Base-by-base conservation (phyloP, 176 grass and related monocot species). In the Alloteropsis semialata region DNA sequence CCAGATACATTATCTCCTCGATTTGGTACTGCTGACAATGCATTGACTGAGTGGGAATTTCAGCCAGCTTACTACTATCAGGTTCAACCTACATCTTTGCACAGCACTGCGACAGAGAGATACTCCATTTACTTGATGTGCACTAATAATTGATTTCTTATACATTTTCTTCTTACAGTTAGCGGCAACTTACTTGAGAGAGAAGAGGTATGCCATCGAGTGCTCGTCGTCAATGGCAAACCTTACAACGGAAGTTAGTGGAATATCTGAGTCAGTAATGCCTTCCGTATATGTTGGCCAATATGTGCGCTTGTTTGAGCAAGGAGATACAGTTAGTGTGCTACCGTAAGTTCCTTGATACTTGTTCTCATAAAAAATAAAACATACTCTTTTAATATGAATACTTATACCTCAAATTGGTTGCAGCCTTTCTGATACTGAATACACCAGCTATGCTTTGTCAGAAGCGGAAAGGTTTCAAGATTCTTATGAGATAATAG, bases 11-110 rank as follows among this genome's bases (percentile, higher is more conserved):
- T 93, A 27, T 92, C 95, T 84, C 86, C 90, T 88, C 89, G 72
- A 54, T 93, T 95, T 84, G 92, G 90, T 65, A 92, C 90, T 82
- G 74, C 88, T 43, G 96, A 98, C 66, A 95, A 87, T 78, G 71
- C 76, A 83, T 90, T 99, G 87, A 91, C 91, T 22, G 96, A 99
- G 75, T 99, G 93, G 93, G 96, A 99, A 80, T 92, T 96, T 77
- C 93, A 96, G 84, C 93, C 96, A 53, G 89, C 93, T 92, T 96
- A 99, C 81, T 99, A 99, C 84, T 99, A 99, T 65, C 96, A 99
- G 91, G 93, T 99, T 77, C 55, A 57, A 28, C 36, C 19, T 65
- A 62, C 63, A 82, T 84, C 74, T 81, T 37, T 72, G n/a, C n/a
- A 32, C 65, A 69, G 18, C 38, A 81, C 56, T 65, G 18, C n/a